Evolutionary conservation across 2,329 filamentous ascomycete species (phyloP), one percentile per base, ranked within the genome.

Genomic region (Aureobasidium sp.): DNA sequence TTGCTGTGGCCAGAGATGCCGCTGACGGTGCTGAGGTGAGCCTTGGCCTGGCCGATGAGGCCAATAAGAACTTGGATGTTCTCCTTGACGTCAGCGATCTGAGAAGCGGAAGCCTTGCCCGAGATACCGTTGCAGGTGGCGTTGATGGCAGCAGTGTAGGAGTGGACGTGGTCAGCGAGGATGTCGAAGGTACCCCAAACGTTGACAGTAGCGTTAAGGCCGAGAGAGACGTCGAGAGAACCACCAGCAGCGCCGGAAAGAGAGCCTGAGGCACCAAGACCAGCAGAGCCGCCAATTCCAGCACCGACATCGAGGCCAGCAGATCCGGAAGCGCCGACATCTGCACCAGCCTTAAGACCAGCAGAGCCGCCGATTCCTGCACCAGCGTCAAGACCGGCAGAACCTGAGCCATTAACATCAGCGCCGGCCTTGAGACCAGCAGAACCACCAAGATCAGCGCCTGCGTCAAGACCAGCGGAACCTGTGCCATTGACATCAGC

Each of bases 301-400:
- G 37, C 26, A 27, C 53, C 53, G 4, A 43, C 55, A 27, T 8
- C 43, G 13, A 36, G 12, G 10, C 41, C 43, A 9, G 41, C 39
- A 12, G 39, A 39, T 9, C 39, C 34, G 5, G 32, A 32, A 20
- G 17, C 39, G 24, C 13, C 13, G 15, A 15, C 34, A 37, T 15
- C n/a, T 10, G 20, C 39, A 5, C 41, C 53, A 24, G 76, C 72
- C 27, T 69, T 71, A 12, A 57, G 24, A 8, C 53, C 53, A 26
- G 27, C 34, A 37, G 34, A 37, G 34, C 34, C 34, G 12, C 34
- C 34, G 15, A 37, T 20, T 10, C 41, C 27, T 12, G 37, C 26
- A 26, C 52, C 53, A 9, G 75, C 78, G 27, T 71, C 73, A 73
- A 78, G 77, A 65, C 72, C 69, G 10, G 53, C 53, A 3, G 13